Percentiles rank a stretch among this genome's conserved stretches.
Evolutionary conservation across 306 rosid genomes (phyloP).

Genomic region (Acacia melanoxylon): DNA sequence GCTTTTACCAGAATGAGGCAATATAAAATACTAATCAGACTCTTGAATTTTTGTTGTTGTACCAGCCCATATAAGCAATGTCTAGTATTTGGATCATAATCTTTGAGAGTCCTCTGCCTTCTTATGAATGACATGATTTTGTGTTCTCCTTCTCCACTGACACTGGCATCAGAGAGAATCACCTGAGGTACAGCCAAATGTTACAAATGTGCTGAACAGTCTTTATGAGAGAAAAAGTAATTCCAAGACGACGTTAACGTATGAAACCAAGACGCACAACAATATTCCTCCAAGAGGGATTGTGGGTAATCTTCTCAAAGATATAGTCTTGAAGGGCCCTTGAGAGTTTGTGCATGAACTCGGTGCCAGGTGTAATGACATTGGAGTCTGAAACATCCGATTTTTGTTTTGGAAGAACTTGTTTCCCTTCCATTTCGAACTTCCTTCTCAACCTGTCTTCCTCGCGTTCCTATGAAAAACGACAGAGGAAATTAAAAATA

Average conservation of each 20-base stretch:
- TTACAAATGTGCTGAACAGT: background rate
- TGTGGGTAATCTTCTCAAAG: constrained; percentile 17
- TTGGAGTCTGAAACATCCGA: constrained; percentile 46
- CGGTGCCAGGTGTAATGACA: constrained; percentile 62
- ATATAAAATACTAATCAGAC: background rate
- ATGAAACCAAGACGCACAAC: constrained; percentile 33
- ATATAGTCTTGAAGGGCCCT: constrained; percentile 41
- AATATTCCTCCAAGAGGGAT: constrained; percentile 44
- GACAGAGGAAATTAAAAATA: background rate
- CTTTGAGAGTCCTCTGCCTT: constrained; percentile 36
- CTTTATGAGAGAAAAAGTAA: background rate
- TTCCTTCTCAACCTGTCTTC: constrained; percentile 36
- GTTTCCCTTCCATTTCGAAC: constrained; percentile 56
- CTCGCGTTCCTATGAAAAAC: constrained; percentile 43
- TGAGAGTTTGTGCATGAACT: constrained; percentile 56
- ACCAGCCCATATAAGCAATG: constrained; percentile 73
- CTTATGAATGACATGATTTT: constrained; percentile 54
- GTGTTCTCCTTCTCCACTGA: constrained; percentile 77
- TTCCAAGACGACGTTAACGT: background rate
- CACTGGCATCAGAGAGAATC: constrained; percentile 33
- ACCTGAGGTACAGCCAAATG: background rate
- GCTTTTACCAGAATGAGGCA: background rate
- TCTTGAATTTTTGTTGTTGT: background rate
- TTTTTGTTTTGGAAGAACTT: constrained; percentile 41
- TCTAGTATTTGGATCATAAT: constrained; percentile 45